phyloP scores from a whole-genome alignment of 805 yeast genomes.

The Blastobotrys parvus region DNA sequence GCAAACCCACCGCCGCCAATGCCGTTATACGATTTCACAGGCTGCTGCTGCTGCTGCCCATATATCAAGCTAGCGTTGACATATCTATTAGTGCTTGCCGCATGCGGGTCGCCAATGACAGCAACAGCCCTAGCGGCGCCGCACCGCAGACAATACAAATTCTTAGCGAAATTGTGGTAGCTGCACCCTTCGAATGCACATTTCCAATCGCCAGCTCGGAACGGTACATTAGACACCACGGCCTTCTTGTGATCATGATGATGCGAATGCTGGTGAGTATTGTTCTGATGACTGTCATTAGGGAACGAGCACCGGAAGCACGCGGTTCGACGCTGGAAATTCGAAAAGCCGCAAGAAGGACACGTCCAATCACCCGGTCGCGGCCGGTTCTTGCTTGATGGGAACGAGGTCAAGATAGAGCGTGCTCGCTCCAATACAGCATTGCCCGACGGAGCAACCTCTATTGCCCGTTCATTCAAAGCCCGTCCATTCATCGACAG shows the following conservation, averaged over 20 bases:
- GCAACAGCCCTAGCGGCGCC: conserved; percentile 53
- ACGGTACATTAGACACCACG: conserved; percentile 50
- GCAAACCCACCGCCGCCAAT: too few species aligned
- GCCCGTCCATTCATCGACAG: conserved; percentile 72
- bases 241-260: conserved; percentile 2
- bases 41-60: too few species aligned
- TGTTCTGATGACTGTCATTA: not conserved
- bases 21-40: too few species aligned
- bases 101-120: conserved; percentile 2
- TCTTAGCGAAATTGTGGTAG: conserved; percentile 90
- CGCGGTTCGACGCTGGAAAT: conserved; percentile 88
- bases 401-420: conserved; percentile 76
- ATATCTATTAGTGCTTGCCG: not conserved
- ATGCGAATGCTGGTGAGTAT: not conserved
- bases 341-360: conserved; percentile 90
- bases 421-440: conserved; percentile 72
- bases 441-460: conserved; percentile 80
- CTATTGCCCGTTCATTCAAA: conserved; percentile 64
- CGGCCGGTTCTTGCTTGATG: conserved; percentile 77
- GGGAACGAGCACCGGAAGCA: conserved; percentile 66
- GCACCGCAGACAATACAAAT: conserved; percentile 78
- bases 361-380: conserved; percentile 99
- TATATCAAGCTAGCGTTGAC: not conserved
- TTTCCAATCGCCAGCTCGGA: conserved; percentile 96
- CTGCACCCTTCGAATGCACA: conserved; percentile 70